Percentiles rank a stretch among this genome's conserved stretches.
Evolutionary conservation across 371 early-diverging fungal genomes (phyloP).

Genomic region (Umbelopsis sp.): DNA sequence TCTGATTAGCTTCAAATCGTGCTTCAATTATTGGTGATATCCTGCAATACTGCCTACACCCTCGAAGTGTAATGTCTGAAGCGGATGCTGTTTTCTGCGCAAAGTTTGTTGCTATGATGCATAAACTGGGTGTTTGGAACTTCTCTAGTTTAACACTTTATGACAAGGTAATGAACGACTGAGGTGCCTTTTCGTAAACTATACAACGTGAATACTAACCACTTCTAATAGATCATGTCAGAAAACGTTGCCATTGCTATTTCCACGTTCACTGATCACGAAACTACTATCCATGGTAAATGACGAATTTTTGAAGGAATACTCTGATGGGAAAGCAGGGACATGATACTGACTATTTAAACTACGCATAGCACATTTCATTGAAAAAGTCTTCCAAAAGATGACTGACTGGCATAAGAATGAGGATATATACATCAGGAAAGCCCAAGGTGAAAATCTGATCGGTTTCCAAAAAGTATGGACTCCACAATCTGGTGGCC

Average conservation of each 20-base stretch:
- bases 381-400: constrained; percentile 60
- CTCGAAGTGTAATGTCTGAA: constrained; percentile 75
- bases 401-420: constrained; percentile 65
- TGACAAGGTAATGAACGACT: constrained; percentile 56
- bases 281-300: constrained; percentile 72
- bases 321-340: background rate
- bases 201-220: background rate
- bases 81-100: constrained; percentile 86
- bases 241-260: constrained; percentile 51
- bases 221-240: constrained; percentile 25
- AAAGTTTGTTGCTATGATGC: constrained; percentile 81
- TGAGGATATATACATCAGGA: constrained; percentile 56
- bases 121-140: constrained; percentile 73
- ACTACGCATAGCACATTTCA: constrained; percentile 45
- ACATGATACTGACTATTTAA: background rate
- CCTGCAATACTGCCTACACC: constrained; percentile 81
- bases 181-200: background rate
- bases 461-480: constrained; percentile 82
- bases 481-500: constrained; percentile 43
- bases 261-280: constrained; percentile 74
- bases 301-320: constrained; percentile 9
- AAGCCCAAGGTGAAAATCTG: constrained; percentile 61
- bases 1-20: constrained; percentile 41
- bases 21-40: constrained; percentile 54
- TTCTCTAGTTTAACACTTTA: constrained; percentile 81